Conservation (phyloP, 2,329 filamentous ascomycete species). For the Penicillium sp. region DNA sequence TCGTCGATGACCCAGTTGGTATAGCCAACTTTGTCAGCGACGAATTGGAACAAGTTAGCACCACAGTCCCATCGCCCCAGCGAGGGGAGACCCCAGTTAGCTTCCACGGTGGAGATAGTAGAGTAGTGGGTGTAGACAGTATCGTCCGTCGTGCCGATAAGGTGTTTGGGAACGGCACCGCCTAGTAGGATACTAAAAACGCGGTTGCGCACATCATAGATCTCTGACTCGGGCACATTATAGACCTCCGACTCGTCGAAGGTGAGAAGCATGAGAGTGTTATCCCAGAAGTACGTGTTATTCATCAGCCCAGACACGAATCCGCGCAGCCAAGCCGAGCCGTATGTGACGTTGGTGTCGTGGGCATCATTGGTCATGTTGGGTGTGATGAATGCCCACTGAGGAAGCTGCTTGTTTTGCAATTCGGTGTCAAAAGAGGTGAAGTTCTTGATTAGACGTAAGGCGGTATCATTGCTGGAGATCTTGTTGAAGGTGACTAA, state of each 20-base stretch:
- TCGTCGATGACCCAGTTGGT: constrained; percentile 41
- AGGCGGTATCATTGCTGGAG: constrained; percentile 57
- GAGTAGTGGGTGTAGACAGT: constrained; percentile 75
- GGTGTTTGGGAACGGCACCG: constrained; percentile 64
- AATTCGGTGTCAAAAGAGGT: constrained; percentile 69
- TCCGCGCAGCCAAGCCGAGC: constrained; percentile 65
- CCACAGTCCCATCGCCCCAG: constrained; percentile 72
- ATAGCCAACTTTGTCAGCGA: constrained; percentile 63
- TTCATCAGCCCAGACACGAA: constrained; percentile 71
- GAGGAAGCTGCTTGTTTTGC: constrained; percentile 62
- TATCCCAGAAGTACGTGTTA: constrained; percentile 71
- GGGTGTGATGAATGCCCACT: constrained; percentile 60
- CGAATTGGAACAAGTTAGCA: constrained; percentile 65
- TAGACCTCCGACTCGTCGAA: constrained; percentile 55
- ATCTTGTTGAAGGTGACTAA: constrained; percentile 66
- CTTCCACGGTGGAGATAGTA: constrained; percentile 63
- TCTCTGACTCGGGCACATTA: constrained; percentile 60
- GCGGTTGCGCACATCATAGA: constrained; percentile 66
- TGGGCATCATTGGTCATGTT: constrained; percentile 69
- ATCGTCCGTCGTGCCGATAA: constrained; percentile 66
- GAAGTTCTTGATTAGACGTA: constrained; percentile 73
- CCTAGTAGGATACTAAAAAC: constrained; percentile 72
- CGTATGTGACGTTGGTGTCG: constrained; percentile 69
- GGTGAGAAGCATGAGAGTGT: constrained; percentile 73
- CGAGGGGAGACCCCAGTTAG: constrained; percentile 69